phyloP scores from a whole-genome alignment of 2,329 filamentous ascomycete species.

The Thermothelomyces thermophilus region DNA sequence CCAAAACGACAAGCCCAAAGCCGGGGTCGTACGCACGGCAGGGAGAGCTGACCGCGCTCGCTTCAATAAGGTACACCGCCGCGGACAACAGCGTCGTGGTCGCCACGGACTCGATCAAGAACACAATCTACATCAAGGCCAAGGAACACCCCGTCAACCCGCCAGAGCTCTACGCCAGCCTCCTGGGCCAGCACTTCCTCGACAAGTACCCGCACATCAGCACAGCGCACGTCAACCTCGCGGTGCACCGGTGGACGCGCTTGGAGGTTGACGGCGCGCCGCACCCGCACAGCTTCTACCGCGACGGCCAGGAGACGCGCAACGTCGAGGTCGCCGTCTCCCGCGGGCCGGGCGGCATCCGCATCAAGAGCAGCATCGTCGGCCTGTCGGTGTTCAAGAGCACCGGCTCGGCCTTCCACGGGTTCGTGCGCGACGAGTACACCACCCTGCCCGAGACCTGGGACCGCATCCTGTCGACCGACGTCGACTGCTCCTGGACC shows the following conservation, averaged over 20 bases:
- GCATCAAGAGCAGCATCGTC: conserved; percentile 69
- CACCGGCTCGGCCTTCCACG: conserved; percentile 92
- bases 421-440: conserved; percentile 88
- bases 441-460: conserved; percentile 85
- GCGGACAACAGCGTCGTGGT: conserved; percentile 95
- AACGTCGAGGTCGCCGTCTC: conserved; percentile 68
- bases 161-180: conserved; percentile 83
- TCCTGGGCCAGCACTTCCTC: conserved; percentile 83
- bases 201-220: conserved; percentile 83
- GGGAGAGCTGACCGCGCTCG: neutral
- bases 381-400: conserved; percentile 89
- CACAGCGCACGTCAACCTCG: conserved; percentile 71
- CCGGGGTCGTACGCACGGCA: neutral
- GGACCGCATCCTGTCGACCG: conserved; percentile 93
- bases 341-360: conserved; percentile 58
- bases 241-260: conserved; percentile 86
- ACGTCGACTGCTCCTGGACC: conserved; percentile 79
- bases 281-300: conserved; percentile 91
- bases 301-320: conserved; percentile 82
- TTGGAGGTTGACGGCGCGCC: conserved; percentile 80
- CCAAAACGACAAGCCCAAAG: neutral
- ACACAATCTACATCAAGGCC: conserved; percentile 90
- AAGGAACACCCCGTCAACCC: conserved; percentile 90
- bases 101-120: conserved; percentile 96
- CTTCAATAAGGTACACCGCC: conserved; percentile 66